Percentiles rank a stretch among this genome's conserved stretches.
These are phyloP conservation scores for Euclidium syriacum DNA, from an alignment of 345 rosid genomes.

Conservation along the genomic window DNA sequence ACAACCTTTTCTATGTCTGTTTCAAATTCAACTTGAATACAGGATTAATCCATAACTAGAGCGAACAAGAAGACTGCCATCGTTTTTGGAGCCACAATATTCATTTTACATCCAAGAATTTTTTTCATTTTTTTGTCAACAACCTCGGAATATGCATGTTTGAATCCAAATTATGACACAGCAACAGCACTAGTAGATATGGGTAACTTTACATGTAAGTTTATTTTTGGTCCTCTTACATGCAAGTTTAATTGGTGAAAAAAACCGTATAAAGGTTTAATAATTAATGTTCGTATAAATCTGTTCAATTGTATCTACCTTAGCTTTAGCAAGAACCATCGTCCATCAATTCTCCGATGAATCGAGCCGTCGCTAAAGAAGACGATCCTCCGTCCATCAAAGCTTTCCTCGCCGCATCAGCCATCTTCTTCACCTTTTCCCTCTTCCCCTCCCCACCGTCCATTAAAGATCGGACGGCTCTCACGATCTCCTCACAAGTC, in stretches of 20 bases:
- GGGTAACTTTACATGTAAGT: too few species aligned
- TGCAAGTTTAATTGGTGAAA: background rate
- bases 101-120: too few species aligned
- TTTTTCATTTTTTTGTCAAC: too few species aligned
- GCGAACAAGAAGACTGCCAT: background rate
- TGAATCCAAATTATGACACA: too few species aligned
- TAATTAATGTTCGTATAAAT: too few species aligned
- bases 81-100: background rate
- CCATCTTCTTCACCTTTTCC: constrained; percentile 31
- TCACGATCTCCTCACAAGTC: constrained; percentile 35
- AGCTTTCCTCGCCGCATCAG: constrained; percentile 26
- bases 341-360: constrained; percentile 28
- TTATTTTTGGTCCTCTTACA: too few species aligned
- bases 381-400: constrained; percentile 38
- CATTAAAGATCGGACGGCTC: constrained; percentile 31
- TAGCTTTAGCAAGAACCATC: background rate
- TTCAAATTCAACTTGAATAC: background rate
- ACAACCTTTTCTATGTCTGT: background rate
- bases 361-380: constrained; percentile 19
- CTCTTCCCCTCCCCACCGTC: constrained; percentile 1
- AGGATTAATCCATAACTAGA: background rate
- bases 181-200: too few species aligned
- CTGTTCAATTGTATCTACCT: background rate
- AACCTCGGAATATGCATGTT: too few species aligned
- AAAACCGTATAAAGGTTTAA: background rate